Percentiles rank a stretch among this genome's conserved stretches.
These are phyloP conservation scores for Colletotrichum musae DNA, from an alignment of 2,329 filamentous ascomycete species.

Conservation along the genomic window DNA sequence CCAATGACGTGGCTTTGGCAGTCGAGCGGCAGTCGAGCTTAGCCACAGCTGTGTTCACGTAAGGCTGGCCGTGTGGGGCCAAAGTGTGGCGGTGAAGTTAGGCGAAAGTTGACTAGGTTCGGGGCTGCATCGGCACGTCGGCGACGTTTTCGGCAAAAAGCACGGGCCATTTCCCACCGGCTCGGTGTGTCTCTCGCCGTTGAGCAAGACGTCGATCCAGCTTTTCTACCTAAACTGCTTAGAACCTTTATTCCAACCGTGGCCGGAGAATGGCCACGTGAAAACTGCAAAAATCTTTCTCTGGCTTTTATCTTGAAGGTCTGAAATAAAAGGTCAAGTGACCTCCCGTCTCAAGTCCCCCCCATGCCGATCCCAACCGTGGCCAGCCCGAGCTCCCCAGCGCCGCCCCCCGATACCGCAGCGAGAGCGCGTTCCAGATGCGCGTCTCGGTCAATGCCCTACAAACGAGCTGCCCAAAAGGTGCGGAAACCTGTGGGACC, in stretches of 20 bases:
- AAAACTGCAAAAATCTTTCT: no score
- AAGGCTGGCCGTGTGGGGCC: not conserved
- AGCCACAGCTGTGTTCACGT: constrained; percentile 5
- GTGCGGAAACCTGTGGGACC: constrained; percentile 25
- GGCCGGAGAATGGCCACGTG: no score
- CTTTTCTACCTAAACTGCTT: no score
- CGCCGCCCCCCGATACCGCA: constrained; percentile 36
- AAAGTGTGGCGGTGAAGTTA: not conserved
- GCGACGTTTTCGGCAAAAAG: constrained; percentile 12
- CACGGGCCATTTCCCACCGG: constrained; percentile 10
- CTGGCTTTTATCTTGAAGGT: no score
- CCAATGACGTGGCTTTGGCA: constrained; percentile 40
- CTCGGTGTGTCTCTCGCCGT: not conserved
- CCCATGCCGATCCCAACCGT: no score
- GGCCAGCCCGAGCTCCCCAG: no score
- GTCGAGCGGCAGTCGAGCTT: no score
- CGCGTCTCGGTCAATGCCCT: constrained; percentile 8
- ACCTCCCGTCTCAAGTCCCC: not conserved
- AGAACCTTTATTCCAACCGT: no score
- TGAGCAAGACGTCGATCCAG: not conserved
- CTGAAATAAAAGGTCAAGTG: constrained; percentile 4
- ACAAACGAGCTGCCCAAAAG: constrained; percentile 18
- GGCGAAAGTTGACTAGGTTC: not conserved
- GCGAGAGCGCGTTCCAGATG: not conserved
- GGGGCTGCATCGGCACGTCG: constrained; percentile 27